phyloP scores from a whole-genome alignment of 495 filamentous ascomycete species.

The Gamarada debralockiae region DNA sequence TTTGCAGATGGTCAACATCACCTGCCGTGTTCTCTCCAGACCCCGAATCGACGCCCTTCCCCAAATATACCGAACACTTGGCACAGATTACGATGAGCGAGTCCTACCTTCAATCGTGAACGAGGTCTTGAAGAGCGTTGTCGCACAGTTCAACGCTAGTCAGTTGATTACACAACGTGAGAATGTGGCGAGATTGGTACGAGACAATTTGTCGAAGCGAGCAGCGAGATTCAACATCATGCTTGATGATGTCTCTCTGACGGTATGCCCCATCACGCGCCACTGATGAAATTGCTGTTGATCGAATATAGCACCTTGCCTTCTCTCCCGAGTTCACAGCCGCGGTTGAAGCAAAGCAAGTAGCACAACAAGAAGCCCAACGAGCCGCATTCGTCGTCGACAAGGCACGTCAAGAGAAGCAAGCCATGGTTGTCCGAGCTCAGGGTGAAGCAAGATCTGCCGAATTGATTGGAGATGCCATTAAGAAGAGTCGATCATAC shows the following conservation, averaged over 20 bases:
- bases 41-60: constrained; percentile 85
- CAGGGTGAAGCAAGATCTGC: constrained; percentile 99
- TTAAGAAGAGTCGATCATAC: constrained; percentile 98
- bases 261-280: constrained; percentile 52
- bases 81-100: constrained; percentile 93
- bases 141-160: constrained; percentile 98
- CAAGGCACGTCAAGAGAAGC: constrained; percentile 99
- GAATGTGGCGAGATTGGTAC: constrained; percentile 85
- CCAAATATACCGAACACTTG: constrained; percentile 94
- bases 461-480: constrained; percentile 95
- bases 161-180: constrained; percentile 98
- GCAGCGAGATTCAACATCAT: constrained; percentile 96
- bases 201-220: constrained; percentile 86
- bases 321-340: constrained; percentile 99
- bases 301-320: constrained; percentile 72
- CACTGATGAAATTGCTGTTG: constrained; percentile 20
- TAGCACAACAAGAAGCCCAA: constrained; percentile 97
- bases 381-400: constrained; percentile 96
- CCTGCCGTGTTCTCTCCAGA: constrained; percentile 95
- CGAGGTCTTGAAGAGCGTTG: constrained; percentile 97
- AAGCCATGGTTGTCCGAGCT: constrained; percentile 95
- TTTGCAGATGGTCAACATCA: constrained; percentile 99
- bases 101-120: constrained; percentile 98
- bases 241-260: constrained; percentile 94
- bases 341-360: constrained; percentile 97